Evolutionary conservation across 805 yeast species (phyloP).

Genomic region (Teunomyces cretensis): DNA sequence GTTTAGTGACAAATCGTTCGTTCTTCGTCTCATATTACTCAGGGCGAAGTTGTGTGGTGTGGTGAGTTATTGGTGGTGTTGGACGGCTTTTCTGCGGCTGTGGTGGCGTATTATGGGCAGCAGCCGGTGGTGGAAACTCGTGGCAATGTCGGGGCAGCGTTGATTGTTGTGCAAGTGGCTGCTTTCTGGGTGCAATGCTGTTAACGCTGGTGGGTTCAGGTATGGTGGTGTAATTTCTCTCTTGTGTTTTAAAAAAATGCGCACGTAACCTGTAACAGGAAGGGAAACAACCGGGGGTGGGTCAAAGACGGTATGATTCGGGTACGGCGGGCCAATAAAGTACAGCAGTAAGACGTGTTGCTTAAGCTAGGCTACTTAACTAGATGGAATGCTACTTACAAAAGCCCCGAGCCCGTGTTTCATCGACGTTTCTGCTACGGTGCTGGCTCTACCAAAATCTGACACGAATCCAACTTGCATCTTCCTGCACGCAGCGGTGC

Average conservation of each 20-base stretch:
- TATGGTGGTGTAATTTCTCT: background rate
- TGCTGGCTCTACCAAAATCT: too few species aligned
- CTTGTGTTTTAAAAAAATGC: background rate
- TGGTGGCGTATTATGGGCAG: background rate
- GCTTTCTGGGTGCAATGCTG: background rate
- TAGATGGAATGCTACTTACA: too few species aligned
- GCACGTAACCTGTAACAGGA: background rate
- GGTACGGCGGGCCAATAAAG: too few species aligned
- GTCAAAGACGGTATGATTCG: too few species aligned
- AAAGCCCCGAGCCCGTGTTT: too few species aligned
- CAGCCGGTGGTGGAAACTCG: background rate
- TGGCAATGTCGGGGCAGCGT: background rate
- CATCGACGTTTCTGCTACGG: too few species aligned
- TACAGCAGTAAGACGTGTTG: too few species aligned
- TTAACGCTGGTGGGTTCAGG: too few species aligned
- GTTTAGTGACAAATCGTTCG: conserved; percentile 6
- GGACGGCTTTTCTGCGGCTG: background rate
- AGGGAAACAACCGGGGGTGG: background rate
- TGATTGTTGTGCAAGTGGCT: background rate
- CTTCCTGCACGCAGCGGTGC: too few species aligned
- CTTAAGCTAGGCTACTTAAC: too few species aligned
- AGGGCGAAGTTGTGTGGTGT: background rate
- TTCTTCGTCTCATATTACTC: conserved; percentile 9
- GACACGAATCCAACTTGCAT: too few species aligned
- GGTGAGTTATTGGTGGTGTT: background rate